phyloP scores from a whole-genome alignment of 345 rosid genomes.

The Eucalyptus pumila region DNA sequence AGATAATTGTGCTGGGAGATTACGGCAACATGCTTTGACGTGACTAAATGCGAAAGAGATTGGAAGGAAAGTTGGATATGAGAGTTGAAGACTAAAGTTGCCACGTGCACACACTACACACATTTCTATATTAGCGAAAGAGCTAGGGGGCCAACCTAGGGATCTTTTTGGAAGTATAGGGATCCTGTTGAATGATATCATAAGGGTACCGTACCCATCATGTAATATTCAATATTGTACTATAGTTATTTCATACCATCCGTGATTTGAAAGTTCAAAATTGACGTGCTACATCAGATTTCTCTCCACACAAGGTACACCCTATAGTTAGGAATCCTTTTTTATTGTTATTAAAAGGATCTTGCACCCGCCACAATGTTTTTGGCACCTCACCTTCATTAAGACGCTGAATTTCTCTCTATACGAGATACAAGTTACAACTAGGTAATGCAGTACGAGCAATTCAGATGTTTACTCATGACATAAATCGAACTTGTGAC shows the following conservation, averaged over 20 bases:
- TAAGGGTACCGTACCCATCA: background rate
- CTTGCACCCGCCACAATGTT: no score
- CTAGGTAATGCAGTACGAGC: accelerated
- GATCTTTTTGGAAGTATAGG: background rate
- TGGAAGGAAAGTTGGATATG: background rate
- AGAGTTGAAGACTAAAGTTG: background rate
- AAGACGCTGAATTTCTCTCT: background rate
- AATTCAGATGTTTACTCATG: background rate
- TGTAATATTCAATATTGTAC: background rate
- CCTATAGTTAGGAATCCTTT: no score
- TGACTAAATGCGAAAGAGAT: background rate
- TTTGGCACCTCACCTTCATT: background rate
- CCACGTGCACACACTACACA: background rate
- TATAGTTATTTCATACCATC: background rate
- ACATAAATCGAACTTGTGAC: background rate
- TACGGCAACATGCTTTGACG: background rate
- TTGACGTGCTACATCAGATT: background rate
- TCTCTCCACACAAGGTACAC: background rate
- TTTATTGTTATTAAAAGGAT: no score
- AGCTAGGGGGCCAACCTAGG: background rate
- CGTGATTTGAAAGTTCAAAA: background rate
- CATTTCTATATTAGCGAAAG: background rate
- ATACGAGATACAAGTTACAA: background rate
- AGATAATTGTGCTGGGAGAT: background rate
- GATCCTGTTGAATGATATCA: background rate